Evolutionary conservation across 75 land plant species (phyloP), one percentile per base, ranked within the genome.

Genomic region (Cryptomeria japonica): DNA sequence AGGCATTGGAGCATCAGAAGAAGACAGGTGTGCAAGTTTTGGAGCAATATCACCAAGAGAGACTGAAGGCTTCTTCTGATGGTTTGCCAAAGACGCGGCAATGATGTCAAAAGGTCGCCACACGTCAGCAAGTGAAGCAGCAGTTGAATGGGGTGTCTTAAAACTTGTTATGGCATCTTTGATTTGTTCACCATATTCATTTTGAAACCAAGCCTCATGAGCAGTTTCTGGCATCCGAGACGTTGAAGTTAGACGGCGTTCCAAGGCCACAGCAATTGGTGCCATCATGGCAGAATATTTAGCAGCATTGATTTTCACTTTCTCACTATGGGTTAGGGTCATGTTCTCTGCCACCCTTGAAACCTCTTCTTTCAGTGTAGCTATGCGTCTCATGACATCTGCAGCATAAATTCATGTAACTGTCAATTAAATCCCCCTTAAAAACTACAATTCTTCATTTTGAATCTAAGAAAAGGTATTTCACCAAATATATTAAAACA

Each of bases 1-100:
- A 87, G 99, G 99, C 96, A 98, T 95, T 80, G 99, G 99, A n/a
- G 96, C 97, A 90, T 94, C 94, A 86, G 99, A 95, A 78, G 96
- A 93, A 46, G 92, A 89, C n/a, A 98, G 90, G 32, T 51, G 70
- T 78, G 98, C 93, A 42, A 98, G 92, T 55, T 90, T 89, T 76
- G 99, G 99, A 85, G 99, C 93, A 86, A 98, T 95, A 68, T 98
- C 98, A 47, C 89, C 84, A 73, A 98, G 90, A 77, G 92, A 90
- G 32, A 95, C 86, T 55, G 91, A 88, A 31, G 97, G 93, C 87
- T 95, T 97, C 42, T 95, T 96, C 83, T 95, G 99, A 90, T 97
- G 88, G 70, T 90, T 90, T 76, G 95, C 96, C 44, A 98, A 89
- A 76, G 97, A 95, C 84, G 98, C 91, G 87, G 94, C 96, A 89